Percentiles rank a stretch among this genome's conserved stretches.
Conservation (phyloP, 192 early-diverging fungal species). For the Coemansia sp. region DNA sequence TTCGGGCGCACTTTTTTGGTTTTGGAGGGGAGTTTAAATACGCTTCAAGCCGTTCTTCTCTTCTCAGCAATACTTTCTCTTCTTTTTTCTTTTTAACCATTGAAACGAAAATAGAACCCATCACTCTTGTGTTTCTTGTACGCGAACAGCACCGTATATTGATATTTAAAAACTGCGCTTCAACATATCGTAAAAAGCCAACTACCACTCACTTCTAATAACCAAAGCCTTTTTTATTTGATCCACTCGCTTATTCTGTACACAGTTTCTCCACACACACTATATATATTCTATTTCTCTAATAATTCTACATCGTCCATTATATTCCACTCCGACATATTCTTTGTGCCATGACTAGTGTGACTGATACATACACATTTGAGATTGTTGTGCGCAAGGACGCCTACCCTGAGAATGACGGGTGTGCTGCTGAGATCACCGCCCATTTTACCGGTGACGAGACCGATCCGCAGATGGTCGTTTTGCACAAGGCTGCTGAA, state of each 20-base stretch:
- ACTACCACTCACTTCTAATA: too few relatives aligned
- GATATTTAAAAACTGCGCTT: background rate
- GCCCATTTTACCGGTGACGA: constrained; percentile 12
- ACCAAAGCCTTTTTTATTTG: constrained; percentile 2
- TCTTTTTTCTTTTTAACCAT: background rate
- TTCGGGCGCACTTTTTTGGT: background rate
- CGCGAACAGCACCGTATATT: background rate
- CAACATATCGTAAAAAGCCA: too few relatives aligned
- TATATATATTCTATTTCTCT: too few relatives aligned
- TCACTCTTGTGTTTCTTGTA: constrained; percentile 4
- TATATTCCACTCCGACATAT: too few relatives aligned
- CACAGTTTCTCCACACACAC: background rate
- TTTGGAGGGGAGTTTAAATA: background rate
- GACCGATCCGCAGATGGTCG: constrained; percentile 13
- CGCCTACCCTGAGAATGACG: constrained; percentile 3
- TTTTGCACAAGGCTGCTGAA: constrained; percentile 6
- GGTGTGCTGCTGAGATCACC: constrained; percentile 19
- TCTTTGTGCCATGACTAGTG: constrained; percentile 3
- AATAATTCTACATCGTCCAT: too few relatives aligned
- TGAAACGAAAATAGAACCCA: background rate
- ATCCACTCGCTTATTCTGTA: background rate
- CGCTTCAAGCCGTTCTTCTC: background rate
- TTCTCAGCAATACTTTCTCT: background rate
- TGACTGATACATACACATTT: constrained; percentile 21
- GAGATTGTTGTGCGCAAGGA: constrained; percentile 11